Conservation (phyloP, 768 basidiomycete genomes). For the Lentinula sp. region DNA sequence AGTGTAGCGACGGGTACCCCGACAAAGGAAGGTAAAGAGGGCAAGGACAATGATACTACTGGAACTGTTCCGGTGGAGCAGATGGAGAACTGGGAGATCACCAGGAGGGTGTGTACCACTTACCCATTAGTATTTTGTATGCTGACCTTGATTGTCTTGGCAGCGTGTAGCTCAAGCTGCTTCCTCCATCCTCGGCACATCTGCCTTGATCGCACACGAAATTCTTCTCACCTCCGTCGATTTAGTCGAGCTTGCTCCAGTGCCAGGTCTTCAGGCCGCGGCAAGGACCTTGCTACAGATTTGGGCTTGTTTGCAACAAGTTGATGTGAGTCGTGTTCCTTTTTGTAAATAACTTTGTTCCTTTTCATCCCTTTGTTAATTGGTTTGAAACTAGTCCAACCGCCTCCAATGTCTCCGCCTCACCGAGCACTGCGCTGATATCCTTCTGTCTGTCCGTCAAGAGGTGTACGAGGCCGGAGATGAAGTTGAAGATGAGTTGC, state of each 20-base stretch:
- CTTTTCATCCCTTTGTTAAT: not conserved
- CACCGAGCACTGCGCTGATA: slow-evolving; percentile 66
- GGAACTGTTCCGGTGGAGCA: not conserved
- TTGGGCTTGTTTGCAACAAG: slow-evolving; percentile 51
- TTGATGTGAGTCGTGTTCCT: slow-evolving; percentile 40
- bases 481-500: slow-evolving; percentile 41
- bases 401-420: slow-evolving; percentile 63
- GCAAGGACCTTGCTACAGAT: slow-evolving; percentile 43
- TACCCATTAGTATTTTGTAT: not conserved
- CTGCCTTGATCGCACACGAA: slow-evolving; percentile 29
- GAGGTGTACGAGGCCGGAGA: slow-evolving; percentile 58
- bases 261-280: slow-evolving; percentile 43
- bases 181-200: slow-evolving; percentile 25
- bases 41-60: not conserved
- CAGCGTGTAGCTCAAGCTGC: slow-evolving; percentile 24
- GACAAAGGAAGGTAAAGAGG: not conserved
- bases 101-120: not conserved
- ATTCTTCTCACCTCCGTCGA: slow-evolving; percentile 27
- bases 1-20: not conserved
- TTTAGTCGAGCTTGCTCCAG: slow-evolving; percentile 38
- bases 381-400: slow-evolving; percentile 45
- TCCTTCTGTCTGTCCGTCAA: slow-evolving; percentile 55
- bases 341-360: not conserved
- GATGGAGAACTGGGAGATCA: slow-evolving; percentile 1
- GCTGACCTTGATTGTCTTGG: not conserved